phyloP scores from a whole-genome alignment of 805 yeast genomes.

The Candida chilensis region DNA sequence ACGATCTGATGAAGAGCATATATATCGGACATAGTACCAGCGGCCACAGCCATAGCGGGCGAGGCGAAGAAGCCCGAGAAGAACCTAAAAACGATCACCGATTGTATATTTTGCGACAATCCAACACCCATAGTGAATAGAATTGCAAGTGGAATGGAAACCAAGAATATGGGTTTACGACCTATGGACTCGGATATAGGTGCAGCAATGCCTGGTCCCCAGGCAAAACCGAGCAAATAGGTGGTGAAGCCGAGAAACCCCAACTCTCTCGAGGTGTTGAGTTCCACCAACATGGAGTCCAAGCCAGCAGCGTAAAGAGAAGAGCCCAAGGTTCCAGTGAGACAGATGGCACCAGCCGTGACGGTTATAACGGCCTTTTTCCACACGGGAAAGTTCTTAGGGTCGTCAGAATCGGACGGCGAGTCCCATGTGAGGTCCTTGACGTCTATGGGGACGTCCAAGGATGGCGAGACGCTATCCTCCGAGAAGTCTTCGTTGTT shows the following conservation, averaged over 20 bases:
- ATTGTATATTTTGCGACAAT: constrained; percentile 48
- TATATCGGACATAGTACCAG: constrained; percentile 75
- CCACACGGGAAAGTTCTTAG: constrained; percentile 58
- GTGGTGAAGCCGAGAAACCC: constrained; percentile 62
- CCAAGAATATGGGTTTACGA: constrained; percentile 49
- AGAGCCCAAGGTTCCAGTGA: constrained; percentile 68
- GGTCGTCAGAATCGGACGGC: constrained; percentile 53
- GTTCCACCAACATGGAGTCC: constrained; percentile 35
- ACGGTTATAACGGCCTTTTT: constrained; percentile 60
- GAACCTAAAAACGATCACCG: constrained; percentile 60
- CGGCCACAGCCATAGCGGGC: constrained; percentile 78
- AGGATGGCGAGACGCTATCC: no score
- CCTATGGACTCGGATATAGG: constrained; percentile 68
- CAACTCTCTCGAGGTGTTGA: constrained; percentile 50
- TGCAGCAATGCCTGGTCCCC: constrained; percentile 64
- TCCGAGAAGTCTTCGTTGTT: no score
- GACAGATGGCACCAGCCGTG: constrained; percentile 55
- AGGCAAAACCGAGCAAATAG: constrained; percentile 61
- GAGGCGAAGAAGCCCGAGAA: constrained; percentile 71
- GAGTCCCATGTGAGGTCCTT: constrained; percentile 50
- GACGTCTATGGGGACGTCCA: no score
- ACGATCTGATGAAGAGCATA: constrained; percentile 63
- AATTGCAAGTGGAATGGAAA: constrained; percentile 58
- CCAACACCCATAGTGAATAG: constrained; percentile 71
- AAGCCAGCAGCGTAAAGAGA: constrained; percentile 64